A percentile compares a stretch with the other conserved stretches of the same genome.
Conservation (phyloP, 2,329 filamentous ascomycete species). For the Aspergillus alliaceus region DNA sequence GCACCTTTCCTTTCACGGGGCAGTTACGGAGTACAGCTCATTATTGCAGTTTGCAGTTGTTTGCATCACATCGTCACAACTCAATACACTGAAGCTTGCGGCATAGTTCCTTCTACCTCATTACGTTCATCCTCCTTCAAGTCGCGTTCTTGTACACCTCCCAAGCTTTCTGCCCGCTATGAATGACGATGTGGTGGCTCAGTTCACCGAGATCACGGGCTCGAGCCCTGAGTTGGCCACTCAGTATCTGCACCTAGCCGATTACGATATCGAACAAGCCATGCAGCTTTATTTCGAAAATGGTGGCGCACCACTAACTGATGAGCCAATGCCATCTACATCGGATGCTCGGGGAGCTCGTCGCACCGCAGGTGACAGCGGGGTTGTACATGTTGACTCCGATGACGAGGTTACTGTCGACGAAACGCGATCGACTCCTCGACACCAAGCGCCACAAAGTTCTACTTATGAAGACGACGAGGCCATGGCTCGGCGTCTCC, state of each 20-base stretch:
- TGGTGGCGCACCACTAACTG: conserved; percentile 62
- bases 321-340: conserved; percentile 46
- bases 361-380: conserved; percentile 47
- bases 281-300: conserved; percentile 89
- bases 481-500: conserved; percentile 84
- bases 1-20: not conserved
- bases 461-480: conserved; percentile 80
- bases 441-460: conserved; percentile 37
- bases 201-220: conserved; percentile 80
- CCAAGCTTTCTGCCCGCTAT: conserved; percentile 43
- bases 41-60: conserved; percentile 30
- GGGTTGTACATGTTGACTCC: conserved; percentile 74
- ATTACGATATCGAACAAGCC: conserved; percentile 79
- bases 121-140: not conserved
- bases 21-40: conserved; percentile 1
- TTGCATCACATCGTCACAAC: conserved; percentile 23
- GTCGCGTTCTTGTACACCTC: too few relatives aligned
- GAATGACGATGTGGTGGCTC: conserved; percentile 69
- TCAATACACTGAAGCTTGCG: conserved; percentile 5
- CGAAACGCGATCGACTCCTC: conserved; percentile 27
- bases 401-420: conserved; percentile 65
- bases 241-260: conserved; percentile 82
- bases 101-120: not conserved
- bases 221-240: conserved; percentile 71
- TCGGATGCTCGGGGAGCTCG: conserved; percentile 23